Conservation (phyloP, 208 protist species). For the Acanthamoeba lenticulata region DNA sequence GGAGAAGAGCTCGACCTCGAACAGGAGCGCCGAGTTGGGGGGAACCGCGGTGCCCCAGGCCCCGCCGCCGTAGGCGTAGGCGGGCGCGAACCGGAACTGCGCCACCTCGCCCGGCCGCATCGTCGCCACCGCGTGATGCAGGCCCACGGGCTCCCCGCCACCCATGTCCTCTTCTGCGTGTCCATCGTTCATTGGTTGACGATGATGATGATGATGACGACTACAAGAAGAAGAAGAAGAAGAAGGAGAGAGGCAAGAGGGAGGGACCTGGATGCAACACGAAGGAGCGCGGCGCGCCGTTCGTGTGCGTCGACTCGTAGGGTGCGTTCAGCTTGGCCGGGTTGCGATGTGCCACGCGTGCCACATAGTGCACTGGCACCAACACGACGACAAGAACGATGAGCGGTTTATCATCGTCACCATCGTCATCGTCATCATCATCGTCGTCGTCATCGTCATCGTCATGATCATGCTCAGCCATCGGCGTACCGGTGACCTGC, state of each 20-base stretch:
- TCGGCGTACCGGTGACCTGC: not conserved
- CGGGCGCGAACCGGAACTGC: not conserved
- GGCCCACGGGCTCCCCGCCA: not conserved
- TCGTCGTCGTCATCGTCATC: no score
- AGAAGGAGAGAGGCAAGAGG: not conserved
- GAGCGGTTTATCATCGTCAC: no score
- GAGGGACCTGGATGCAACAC: not conserved
- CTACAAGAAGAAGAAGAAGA: not conserved
- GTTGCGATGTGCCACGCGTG: not conserved
- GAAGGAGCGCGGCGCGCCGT: not conserved
- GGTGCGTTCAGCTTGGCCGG: not conserved
- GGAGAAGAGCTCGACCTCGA: not conserved
- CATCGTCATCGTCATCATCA: no score
- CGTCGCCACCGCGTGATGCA: not conserved
- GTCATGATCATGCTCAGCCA: no score
- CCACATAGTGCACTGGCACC: not conserved
- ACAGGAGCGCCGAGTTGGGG: not conserved
- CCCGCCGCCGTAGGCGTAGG: not conserved
- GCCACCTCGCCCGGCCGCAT: not conserved
- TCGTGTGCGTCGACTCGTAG: not conserved
- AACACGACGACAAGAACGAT: no score
- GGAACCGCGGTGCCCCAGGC: not conserved
- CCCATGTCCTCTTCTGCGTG: not conserved
- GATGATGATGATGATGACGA: no score
- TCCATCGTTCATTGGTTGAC: no score